Evolutionary conservation across 2,329 filamentous ascomycete genomes (phyloP).

Genomic region (Clonostachys solani): DNA sequence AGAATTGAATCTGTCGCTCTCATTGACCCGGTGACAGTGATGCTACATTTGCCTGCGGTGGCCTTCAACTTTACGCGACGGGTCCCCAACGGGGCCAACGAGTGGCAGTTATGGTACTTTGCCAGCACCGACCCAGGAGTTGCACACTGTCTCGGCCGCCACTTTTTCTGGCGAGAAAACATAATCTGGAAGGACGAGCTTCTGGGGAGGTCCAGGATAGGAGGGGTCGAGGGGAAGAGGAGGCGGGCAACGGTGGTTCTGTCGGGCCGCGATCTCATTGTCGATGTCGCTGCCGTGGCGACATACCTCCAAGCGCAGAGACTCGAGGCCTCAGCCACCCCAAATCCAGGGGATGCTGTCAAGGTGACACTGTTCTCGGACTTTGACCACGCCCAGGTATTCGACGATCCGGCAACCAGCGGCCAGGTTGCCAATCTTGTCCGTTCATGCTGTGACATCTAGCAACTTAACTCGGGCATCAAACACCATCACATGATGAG

Average conservation of each 20-base stretch:
- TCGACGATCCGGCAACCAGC: slow-evolving; percentile 30
- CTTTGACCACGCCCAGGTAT: slow-evolving; percentile 62
- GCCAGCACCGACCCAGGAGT: slow-evolving; percentile 64
- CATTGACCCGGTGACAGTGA: slow-evolving; percentile 60
- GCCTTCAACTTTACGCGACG: slow-evolving; percentile 59
- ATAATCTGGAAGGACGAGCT: slow-evolving; percentile 68
- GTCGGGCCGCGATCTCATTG: slow-evolving; percentile 59
- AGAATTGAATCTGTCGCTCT: slow-evolving; percentile 44
- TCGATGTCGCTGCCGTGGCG: slow-evolving; percentile 54
- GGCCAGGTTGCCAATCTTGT: slow-evolving; percentile 21
- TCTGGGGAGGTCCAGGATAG: background rate
- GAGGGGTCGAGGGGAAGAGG: slow-evolving; percentile 9
- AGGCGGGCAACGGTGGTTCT: slow-evolving; percentile 52
- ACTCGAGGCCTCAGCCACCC: background rate
- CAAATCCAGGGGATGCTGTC: slow-evolving; percentile 27
- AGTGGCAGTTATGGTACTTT: slow-evolving; percentile 69
- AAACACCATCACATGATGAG: too few species aligned
- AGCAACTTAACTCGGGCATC: background rate
- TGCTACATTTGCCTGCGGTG: slow-evolving; percentile 66
- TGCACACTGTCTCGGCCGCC: slow-evolving; percentile 56
- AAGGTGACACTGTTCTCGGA: slow-evolving; percentile 57
- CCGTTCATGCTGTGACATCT: slow-evolving; percentile 12
- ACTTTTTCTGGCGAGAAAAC: slow-evolving; percentile 71
- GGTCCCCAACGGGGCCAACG: slow-evolving; percentile 53
- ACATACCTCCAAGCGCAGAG: slow-evolving; percentile 39